Evolutionary conservation across 805 yeast genomes (phyloP), one percentile per base, ranked within the genome.

Genomic region (Kockiozyma suomiensis): DNA sequence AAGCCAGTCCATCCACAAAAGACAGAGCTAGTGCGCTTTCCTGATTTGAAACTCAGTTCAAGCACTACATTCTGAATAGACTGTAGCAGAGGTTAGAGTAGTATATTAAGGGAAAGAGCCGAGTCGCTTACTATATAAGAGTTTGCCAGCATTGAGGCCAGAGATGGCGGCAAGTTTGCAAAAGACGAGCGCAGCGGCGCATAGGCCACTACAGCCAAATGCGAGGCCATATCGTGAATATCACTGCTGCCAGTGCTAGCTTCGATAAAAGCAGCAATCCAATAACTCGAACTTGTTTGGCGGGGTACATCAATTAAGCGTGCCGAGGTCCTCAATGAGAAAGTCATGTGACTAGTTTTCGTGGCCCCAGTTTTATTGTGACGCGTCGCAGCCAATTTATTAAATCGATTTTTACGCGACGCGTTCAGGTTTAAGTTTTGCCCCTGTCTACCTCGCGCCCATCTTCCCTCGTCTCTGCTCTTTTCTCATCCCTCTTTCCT

Each of bases 1-100:
- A 82, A 75, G 1, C 91, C 91, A 13, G 86, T 77, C 91, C 91
- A 86, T 2, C 90, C 91, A 19, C 83, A 79, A 64, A 78, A 85
- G 3, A 68, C 75, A 21, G 47, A 19, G 12, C 23, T 28, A 54
- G 61, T 25, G 54, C 55, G 26, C 58, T 58, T 4, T 61, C 59
- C 19, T 56, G 47, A 23, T 61, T 61, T 30, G n/a, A 58, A 41
- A 55, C 67, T 58, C 5, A 52, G 35, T 30, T 52, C 56, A 2
- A 52, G 6, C 19, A 85, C 78, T 15, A 85, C 83, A 66, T 81
- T 79, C 67, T 86, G 90, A 2, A 82, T 80, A 12, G 75, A 70
- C 73, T 72, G 58, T 55, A 56, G 21, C 21, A 25, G 10, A 15
- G 23, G 6, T 17, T 38, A 28, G 28, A 38, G 28, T 7, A 4